Conservation (phyloP, 2,329 filamentous ascomycete species). For the Claviceps sp. region DNA sequence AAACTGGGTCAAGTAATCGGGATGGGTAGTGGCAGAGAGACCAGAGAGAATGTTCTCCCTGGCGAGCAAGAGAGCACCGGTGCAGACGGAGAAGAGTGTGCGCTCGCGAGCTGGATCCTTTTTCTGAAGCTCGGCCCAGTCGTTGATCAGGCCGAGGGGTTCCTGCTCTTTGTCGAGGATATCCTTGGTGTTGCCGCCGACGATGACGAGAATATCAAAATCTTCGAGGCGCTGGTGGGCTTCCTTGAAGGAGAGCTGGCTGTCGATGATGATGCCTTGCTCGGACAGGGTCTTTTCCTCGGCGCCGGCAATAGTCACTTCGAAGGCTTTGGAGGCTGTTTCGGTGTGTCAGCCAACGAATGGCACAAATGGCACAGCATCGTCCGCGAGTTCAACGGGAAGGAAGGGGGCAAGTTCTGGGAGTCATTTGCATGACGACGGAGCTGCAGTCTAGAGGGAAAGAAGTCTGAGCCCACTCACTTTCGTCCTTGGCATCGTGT, state of each 20-base stretch:
- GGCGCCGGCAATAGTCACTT: constrained; percentile 39
- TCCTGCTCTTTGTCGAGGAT: constrained; percentile 55
- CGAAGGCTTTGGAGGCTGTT: constrained; percentile 42
- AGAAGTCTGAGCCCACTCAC: constrained; percentile 18
- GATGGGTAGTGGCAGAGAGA: constrained; percentile 69
- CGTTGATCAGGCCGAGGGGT: constrained; percentile 58
- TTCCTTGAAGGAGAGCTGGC: constrained; percentile 67
- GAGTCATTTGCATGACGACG: no score
- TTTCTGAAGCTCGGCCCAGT: constrained; percentile 68
- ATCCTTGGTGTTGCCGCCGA: constrained; percentile 54
- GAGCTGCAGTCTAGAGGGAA: no score
- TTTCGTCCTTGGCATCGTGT: constrained; percentile 38
- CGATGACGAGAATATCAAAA: constrained; percentile 67
- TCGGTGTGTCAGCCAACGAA: not conserved
- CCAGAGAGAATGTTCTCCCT: constrained; percentile 65
- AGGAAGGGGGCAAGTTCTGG: no score
- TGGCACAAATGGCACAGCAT: not conserved
- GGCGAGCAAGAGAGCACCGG: constrained; percentile 64
- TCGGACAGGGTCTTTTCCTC: constrained; percentile 42
- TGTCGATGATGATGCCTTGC: constrained; percentile 56
- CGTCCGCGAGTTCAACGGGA: no score
- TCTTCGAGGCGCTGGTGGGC: constrained; percentile 60
- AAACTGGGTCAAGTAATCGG: constrained; percentile 65
- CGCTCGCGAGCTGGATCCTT: constrained; percentile 67
- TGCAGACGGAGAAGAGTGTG: constrained; percentile 68